phyloP scores from a whole-genome alignment of 139 green algal species.

The Mesotaenium endlicherianum region DNA sequence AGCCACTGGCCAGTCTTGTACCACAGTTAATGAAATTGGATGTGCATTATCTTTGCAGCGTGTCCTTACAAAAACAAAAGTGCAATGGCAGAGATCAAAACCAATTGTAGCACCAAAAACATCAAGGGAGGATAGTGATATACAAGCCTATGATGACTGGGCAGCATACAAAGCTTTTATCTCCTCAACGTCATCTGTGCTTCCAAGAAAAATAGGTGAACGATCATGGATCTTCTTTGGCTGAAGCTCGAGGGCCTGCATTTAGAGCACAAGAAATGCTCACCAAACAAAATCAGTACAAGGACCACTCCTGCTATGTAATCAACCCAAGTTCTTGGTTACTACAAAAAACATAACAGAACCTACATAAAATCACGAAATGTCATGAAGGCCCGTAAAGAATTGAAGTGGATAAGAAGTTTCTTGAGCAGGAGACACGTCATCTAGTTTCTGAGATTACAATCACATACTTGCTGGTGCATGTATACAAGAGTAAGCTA shows the following conservation, averaged over 20 bases:
- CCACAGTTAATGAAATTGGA: not conserved
- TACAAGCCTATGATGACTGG: too few species aligned
- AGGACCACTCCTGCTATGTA: too few species aligned
- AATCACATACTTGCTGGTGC: not conserved
- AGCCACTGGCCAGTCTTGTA: not conserved
- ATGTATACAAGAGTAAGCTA: not conserved
- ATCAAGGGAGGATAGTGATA: too few species aligned
- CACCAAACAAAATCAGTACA: not conserved
- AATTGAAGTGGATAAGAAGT: not conserved
- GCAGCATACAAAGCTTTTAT: constrained; percentile 36
- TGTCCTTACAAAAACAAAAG: not conserved
- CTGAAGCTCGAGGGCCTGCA: constrained; percentile 65
- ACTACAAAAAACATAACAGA: too few species aligned
- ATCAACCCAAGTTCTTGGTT: not conserved
- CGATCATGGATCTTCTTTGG: constrained; percentile 68
- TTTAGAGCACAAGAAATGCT: too few species aligned
- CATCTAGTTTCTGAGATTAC: too few species aligned
- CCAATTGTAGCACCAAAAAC: not conserved
- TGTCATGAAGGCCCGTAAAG: not conserved
- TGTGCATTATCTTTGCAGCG: not conserved
- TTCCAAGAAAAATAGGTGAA: constrained; percentile 75
- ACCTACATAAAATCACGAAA: not conserved
- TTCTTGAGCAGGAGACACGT: not conserved
- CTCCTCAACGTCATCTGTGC: constrained; percentile 80
- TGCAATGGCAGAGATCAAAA: not conserved